Evolutionary conservation across 2,329 filamentous ascomycete genomes (phyloP).

Genomic region (Aspergillus carbonarius): DNA sequence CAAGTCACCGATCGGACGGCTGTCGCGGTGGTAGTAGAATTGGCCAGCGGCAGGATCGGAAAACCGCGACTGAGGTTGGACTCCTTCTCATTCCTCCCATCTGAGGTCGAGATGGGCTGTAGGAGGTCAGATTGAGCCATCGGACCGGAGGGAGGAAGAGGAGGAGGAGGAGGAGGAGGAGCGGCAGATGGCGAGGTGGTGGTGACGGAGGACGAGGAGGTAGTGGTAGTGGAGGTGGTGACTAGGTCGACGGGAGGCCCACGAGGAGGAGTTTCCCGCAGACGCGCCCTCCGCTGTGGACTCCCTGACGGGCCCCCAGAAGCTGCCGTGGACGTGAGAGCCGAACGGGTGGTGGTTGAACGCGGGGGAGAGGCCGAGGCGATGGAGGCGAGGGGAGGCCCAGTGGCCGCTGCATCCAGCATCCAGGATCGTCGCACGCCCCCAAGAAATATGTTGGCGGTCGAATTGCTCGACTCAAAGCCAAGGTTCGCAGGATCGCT

Average conservation of each 20-base stretch:
- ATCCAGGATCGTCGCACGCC: constrained; percentile 42
- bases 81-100: constrained; percentile 12
- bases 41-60: constrained; percentile 12
- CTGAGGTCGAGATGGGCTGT: not conserved
- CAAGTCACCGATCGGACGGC: not conserved
- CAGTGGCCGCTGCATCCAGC: constrained; percentile 14
- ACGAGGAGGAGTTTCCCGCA: not conserved
- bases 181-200: not conserved
- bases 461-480: constrained; percentile 38
- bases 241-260: not conserved
- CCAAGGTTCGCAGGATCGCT: constrained; percentile 4
- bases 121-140: not conserved
- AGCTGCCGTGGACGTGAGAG: constrained; percentile 12
- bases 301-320: not conserved
- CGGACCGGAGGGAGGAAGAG: not conserved
- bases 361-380: not conserved
- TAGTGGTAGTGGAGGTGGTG: constrained; percentile 4
- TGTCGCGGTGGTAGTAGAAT: constrained; percentile 11
- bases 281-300: not conserved
- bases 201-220: not conserved
- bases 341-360: constrained; percentile 8
- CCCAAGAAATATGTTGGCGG: constrained; percentile 42
- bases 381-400: not conserved
- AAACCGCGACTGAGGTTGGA: not conserved
- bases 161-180: not conserved